These are phyloP conservation scores for Tolypocladium nubicola DNA, from an alignment of 2,329 filamentous ascomycete genomes.

Conservation along the genomic window DNA sequence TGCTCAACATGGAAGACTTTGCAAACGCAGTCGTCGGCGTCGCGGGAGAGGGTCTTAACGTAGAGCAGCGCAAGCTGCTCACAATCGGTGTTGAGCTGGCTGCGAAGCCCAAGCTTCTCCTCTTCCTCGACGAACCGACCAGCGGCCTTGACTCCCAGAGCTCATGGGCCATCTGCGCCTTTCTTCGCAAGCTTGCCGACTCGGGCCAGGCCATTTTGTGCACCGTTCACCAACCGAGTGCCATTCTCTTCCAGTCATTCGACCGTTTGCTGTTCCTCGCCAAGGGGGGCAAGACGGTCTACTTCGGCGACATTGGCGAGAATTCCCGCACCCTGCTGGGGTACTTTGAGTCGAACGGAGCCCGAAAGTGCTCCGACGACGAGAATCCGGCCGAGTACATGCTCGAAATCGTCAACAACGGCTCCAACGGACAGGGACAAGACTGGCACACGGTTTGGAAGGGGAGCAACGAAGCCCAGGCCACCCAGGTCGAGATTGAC, in stretches of 20 bases:
- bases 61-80: constrained; percentile 51
- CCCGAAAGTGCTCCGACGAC: constrained; percentile 43
- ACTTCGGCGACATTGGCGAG: constrained; percentile 56
- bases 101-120: constrained; percentile 44
- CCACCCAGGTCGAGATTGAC: constrained; percentile 51
- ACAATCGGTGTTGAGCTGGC: constrained; percentile 52
- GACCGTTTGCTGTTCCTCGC: constrained; percentile 55
- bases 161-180: constrained; percentile 52
- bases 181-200: constrained; percentile 50
- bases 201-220: constrained; percentile 42
- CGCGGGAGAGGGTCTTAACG: constrained; percentile 49
- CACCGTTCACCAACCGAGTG: constrained; percentile 45
- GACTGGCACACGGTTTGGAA: constrained; percentile 65
- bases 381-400: constrained; percentile 73
- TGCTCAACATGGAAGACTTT: constrained; percentile 58
- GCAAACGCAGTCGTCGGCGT: constrained; percentile 55
- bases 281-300: constrained; percentile 55
- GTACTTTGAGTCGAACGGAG: constrained; percentile 58
- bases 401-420: constrained; percentile 42
- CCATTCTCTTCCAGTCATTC: constrained; percentile 43
- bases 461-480: constrained; percentile 36
- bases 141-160: constrained; percentile 52
- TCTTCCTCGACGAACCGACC: constrained; percentile 54
- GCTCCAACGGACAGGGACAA: constrained; percentile 23
- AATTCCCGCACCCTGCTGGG: constrained; percentile 45